These are phyloP conservation scores for Podospora sp. DNA, from an alignment of 495 filamentous ascomycete species.

Conservation along the genomic window DNA sequence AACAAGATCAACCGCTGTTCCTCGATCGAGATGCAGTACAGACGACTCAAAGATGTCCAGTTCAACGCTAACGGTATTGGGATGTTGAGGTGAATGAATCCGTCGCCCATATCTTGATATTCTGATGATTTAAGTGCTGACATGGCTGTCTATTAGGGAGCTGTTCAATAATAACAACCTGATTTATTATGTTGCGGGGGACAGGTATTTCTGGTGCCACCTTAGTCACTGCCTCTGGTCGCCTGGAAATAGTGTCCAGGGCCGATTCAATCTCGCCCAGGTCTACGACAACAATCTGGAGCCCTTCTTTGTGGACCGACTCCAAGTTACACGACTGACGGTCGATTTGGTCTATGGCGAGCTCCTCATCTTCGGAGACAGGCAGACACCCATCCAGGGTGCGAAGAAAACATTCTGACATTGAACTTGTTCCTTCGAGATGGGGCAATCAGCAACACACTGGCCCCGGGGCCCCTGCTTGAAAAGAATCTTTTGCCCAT, in stretches of 20 bases:
- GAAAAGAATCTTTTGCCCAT: constrained; percentile 12
- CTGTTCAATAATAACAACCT: not conserved
- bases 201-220: not conserved
- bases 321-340: constrained; percentile 35
- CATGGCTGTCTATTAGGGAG: not conserved
- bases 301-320: constrained; percentile 37
- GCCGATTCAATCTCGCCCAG: constrained; percentile 34
- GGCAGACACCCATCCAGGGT: not conserved
- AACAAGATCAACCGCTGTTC: not conserved
- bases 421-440: constrained; percentile 6
- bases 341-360: constrained; percentile 38
- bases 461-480: not conserved
- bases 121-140: not conserved
- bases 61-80: not conserved
- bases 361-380: constrained; percentile 26
- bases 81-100: constrained; percentile 3
- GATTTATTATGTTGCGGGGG: not conserved
- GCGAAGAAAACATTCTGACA: constrained; percentile 3
- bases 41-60: not conserved
- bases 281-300: constrained; percentile 31
- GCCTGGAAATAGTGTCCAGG: not conserved
- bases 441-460: not conserved
- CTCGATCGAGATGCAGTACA: not conserved
- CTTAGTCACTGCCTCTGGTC: constrained; percentile 13
- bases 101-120: not conserved